Evolutionary conservation across 352 stramenopile genomes (phyloP), one percentile per base, ranked within the genome.

Genomic region (Aphanomyces cochlioides): DNA sequence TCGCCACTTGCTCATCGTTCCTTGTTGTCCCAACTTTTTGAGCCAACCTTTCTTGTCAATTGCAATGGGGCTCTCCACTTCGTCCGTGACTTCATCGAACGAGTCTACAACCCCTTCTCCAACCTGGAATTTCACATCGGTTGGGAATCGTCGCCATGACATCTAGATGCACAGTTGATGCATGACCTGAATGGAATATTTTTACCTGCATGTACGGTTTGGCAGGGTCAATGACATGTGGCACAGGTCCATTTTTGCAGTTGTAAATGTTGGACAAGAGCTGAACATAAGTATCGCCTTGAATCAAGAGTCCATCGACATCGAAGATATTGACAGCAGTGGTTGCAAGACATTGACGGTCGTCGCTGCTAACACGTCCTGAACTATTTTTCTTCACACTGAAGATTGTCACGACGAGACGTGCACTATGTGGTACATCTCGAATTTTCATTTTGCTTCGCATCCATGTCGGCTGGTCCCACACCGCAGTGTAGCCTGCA

Each of bases 381-480:
- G 71, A 80, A 1, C 79, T 73, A 15, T 53, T 21, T 40, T 53
- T 56, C 70, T 89, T 89, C n/a, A 90, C 78, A 34, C 87, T 85
- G 7, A 90, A 61, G 28, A 95, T 72, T 7, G 83, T 90, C 47
- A 95, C 71, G 58, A 92, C 82, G 4, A 93, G 77, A 37, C 87
- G 87, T 78, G 90, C 91, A 6, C 85, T 88, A 1, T 80, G 79
- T 17, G 83, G 85, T n/a, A 93, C 73, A 56, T 86, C 81, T 50
- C 78, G 80, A 58, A 92, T 82, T 47, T 87, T 75, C 43, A 90
- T 82, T 69, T 88, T 90, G 61, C 90, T 91, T 61, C 85, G 84
- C 73, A 90, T 78, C 87, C 85, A 95, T 39, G 82, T 57, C 1
- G 87, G 77, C n/a, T 90, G 79, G 28, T 79, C 69, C 87, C 87